phyloP scores from a whole-genome alignment of 1,284 basidiomycete genomes.

The Ceratobasidium sp. region DNA sequence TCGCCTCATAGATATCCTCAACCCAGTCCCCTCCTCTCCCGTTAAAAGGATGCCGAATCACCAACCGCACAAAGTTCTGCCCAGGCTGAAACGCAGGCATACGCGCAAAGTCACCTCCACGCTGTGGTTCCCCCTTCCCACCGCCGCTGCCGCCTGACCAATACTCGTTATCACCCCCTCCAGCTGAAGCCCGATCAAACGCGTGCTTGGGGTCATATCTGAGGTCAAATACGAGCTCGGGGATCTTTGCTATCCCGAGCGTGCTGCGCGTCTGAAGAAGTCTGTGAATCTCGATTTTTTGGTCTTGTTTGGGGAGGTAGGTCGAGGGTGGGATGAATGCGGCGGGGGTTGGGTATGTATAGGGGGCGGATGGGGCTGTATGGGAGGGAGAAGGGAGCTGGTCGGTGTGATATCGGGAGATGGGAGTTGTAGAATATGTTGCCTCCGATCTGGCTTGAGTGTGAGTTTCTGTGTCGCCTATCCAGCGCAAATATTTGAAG shows the following conservation, averaged over 20 bases:
- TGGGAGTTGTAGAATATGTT: not conserved
- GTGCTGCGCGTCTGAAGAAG: slow-evolving; percentile 27
- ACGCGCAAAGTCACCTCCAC: not conserved
- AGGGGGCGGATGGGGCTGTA: not conserved
- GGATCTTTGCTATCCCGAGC: slow-evolving; percentile 32
- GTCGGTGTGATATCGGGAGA: not conserved
- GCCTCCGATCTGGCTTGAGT: not conserved
- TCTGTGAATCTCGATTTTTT: slow-evolving; percentile 41
- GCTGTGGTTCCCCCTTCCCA: not conserved
- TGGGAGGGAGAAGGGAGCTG: not conserved
- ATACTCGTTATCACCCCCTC: not conserved
- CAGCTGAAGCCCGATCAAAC: slow-evolving; percentile 20
- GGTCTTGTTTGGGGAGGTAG: slow-evolving; percentile 2
- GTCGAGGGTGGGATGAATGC: slow-evolving; percentile 15
- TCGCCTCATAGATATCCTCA: slow-evolving; percentile 29
- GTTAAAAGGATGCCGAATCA: slow-evolving; percentile 43
- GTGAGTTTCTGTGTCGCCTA: not conserved
- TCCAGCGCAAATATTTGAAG: no score
- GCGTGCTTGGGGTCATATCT: slow-evolving; percentile 34
- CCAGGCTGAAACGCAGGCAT: slow-evolving; percentile 36
- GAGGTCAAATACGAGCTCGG: slow-evolving; percentile 39
- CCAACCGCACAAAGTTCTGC: slow-evolving; percentile 24
- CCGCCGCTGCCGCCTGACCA: not conserved
- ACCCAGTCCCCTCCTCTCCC: slow-evolving; percentile 31
- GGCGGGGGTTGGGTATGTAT: slow-evolving; percentile 6